Evolutionary conservation across 164 flowering plant genomes (phyloP).

Genomic region (Vitis labrusca): DNA sequence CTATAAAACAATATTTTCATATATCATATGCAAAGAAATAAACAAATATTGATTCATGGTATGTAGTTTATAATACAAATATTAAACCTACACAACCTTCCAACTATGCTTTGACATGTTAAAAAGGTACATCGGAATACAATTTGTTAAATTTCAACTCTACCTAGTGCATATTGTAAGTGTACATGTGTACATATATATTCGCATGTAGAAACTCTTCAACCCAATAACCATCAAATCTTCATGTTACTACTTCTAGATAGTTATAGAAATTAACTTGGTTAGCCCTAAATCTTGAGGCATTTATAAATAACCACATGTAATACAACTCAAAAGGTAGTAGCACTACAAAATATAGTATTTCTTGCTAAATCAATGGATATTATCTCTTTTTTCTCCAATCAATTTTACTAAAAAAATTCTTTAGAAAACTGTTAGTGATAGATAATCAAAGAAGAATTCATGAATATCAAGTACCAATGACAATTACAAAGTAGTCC

Average conservation of each 20-base stretch:
- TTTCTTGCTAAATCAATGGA: background rate
- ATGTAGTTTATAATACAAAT: too few relatives aligned
- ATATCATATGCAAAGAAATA: too few relatives aligned
- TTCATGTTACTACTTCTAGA: background rate
- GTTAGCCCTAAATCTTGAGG: background rate
- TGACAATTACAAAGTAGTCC: background rate
- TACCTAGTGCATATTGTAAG: too few relatives aligned
- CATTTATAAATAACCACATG: background rate
- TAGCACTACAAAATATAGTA: background rate
- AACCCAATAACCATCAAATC: too few relatives aligned
- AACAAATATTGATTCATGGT: too few relatives aligned
- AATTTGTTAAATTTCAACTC: too few relatives aligned
- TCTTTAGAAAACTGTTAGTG: background rate
- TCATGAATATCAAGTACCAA: background rate
- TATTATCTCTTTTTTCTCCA: background rate
- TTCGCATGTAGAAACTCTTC: too few relatives aligned
- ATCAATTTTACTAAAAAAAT: background rate
- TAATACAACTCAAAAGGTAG: background rate
- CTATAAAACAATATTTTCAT: too few relatives aligned
- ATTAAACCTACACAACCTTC: too few relatives aligned
- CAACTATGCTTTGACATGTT: too few relatives aligned
- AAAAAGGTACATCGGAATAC: too few relatives aligned
- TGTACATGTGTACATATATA: too few relatives aligned
- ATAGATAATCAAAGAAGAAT: background rate
- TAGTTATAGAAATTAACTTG: background rate